phyloP scores from a whole-genome alignment of 257 asterid genomes.

The Asclepias syriaca region DNA sequence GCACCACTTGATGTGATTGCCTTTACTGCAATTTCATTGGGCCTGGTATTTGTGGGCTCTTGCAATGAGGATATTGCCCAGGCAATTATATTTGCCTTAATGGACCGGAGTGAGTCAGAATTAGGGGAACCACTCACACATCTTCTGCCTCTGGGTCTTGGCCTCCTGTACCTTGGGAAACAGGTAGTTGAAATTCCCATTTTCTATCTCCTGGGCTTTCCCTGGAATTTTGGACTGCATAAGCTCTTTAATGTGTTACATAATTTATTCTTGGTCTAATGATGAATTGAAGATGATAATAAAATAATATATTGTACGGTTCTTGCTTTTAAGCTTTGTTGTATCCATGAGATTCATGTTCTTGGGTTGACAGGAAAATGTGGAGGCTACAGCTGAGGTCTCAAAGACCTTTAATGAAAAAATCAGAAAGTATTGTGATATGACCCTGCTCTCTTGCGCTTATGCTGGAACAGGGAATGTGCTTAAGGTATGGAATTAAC shows the following conservation, averaged over 20 bases:
- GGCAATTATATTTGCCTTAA: slow-evolving; percentile 72
- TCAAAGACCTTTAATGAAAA: slow-evolving; percentile 78
- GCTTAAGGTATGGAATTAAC: slow-evolving; percentile 53
- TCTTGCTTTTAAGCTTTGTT: neutral
- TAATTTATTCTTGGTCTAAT: neutral
- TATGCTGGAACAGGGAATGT: slow-evolving; percentile 98
- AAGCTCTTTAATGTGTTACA: neutral
- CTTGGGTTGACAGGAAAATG: slow-evolving; percentile 55
- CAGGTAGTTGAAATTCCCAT: slow-evolving; percentile 44
- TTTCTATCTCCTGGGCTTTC: neutral
- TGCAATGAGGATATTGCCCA: slow-evolving; percentile 93
- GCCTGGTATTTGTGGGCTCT: slow-evolving; percentile 83
- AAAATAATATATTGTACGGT: neutral
- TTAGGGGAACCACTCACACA: slow-evolving; percentile 82
- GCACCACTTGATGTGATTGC: slow-evolving; percentile 83
- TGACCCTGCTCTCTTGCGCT: slow-evolving; percentile 90
- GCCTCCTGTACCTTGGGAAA: slow-evolving; percentile 90
- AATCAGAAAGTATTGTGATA: slow-evolving; percentile 77
- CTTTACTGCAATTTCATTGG: slow-evolving; percentile 85
- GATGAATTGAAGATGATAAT: neutral
- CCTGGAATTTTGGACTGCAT: neutral
- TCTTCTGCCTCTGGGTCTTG: slow-evolving; percentile 86
- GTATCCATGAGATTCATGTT: neutral
- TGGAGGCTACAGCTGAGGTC: slow-evolving; percentile 88
- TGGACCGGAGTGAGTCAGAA: slow-evolving; percentile 88